Conservation (phyloP, 768 basidiomycete genomes). For the Steccherinum ochraceum region DNA sequence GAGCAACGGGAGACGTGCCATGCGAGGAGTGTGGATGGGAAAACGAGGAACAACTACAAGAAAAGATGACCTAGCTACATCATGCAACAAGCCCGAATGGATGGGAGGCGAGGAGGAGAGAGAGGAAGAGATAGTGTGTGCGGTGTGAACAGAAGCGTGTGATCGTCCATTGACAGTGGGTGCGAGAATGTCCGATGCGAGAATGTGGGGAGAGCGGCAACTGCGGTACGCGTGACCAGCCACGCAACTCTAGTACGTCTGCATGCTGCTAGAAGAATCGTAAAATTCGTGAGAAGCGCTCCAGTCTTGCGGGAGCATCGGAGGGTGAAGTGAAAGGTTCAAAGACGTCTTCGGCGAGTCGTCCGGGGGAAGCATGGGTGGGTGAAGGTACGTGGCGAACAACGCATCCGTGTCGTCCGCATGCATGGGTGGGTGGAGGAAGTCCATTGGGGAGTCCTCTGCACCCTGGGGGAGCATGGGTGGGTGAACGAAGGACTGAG, state of each 20-base stretch:
- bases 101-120: slow-evolving; percentile 3
- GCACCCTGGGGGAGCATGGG: slow-evolving; percentile 50
- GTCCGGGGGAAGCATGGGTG: slow-evolving; percentile 45
- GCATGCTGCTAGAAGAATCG: slow-evolving; percentile 27
- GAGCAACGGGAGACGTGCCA: no score
- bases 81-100: slow-evolving; percentile 7
- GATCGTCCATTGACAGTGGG: slow-evolving; percentile 1
- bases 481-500: slow-evolving; percentile 52
- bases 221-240: slow-evolving; percentile 3
- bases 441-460: slow-evolving; percentile 69
- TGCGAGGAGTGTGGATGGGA: slow-evolving; percentile 1
- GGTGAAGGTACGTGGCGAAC: slow-evolving; percentile 47
- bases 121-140: slow-evolving; percentile 6
- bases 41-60: neutral
- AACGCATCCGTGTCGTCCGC: slow-evolving; percentile 57
- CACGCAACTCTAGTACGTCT: slow-evolving; percentile 22
- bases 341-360: slow-evolving; percentile 23
- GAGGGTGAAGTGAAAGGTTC: slow-evolving; percentile 24
- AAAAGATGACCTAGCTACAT: slow-evolving; percentile 12
- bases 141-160: neutral
- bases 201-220: neutral
- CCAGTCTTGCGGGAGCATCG: slow-evolving; percentile 31
- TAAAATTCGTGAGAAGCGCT: slow-evolving; percentile 18
- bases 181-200: neutral
- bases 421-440: slow-evolving; percentile 55